Conservation (phyloP, 192 early-diverging fungal genomes). For the Coemansia sp. region DNA sequence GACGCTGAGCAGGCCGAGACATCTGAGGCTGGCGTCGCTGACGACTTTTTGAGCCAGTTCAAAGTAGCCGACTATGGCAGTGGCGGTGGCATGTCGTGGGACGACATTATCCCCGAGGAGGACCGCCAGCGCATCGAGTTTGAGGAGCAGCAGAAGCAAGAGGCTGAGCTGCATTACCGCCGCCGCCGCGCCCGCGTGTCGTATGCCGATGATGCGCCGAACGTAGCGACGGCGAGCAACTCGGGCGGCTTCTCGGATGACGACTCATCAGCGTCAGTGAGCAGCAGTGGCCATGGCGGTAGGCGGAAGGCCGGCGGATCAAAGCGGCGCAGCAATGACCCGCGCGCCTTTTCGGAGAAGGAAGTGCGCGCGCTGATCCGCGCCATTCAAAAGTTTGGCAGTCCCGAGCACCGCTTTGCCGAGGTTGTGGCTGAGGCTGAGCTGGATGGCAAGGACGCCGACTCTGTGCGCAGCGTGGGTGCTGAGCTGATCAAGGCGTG, state of each 20-base stretch:
- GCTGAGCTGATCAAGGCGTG: constrained; percentile 61
- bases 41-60: constrained; percentile 96
- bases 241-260: constrained; percentile 23
- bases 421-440: constrained; percentile 84
- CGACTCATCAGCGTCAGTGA: constrained; percentile 40
- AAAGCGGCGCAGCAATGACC: constrained; percentile 42
- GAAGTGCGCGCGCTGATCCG: constrained; percentile 83
- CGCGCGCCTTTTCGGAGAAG: constrained; percentile 69
- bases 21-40: constrained; percentile 67
- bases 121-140: constrained; percentile 72
- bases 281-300: constrained; percentile 29
- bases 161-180: constrained; percentile 63
- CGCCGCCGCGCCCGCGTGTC: constrained; percentile 64
- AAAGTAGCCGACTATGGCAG: constrained; percentile 84
- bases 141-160: constrained; percentile 70
- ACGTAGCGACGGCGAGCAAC: constrained; percentile 34
- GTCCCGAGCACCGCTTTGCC: constrained; percentile 76
- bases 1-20: constrained; percentile 88
- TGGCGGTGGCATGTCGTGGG: constrained; percentile 77
- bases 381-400: constrained; percentile 84
- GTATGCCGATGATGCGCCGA: constrained; percentile 66
- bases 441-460: constrained; percentile 68
- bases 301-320: constrained; percentile 28
- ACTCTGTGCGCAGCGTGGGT: constrained; percentile 54
- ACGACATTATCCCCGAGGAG: constrained; percentile 92